Conservation (phyloP, 768 basidiomycete genomes). For the Mycena galopus region DNA sequence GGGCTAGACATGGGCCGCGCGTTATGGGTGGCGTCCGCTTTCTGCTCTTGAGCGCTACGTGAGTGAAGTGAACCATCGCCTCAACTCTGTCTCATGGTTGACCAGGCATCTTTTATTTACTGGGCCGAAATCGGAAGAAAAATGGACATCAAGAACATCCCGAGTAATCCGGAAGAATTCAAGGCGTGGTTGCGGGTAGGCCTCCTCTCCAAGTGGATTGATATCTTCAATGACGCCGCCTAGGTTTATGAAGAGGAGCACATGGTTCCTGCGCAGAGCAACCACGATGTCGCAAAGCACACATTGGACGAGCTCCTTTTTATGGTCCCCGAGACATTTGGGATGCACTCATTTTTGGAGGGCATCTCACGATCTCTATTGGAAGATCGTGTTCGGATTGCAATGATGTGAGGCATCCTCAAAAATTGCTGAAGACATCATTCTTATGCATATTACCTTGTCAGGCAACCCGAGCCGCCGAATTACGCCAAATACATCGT, state of each 20-base stretch:
- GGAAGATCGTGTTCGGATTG: slow-evolving; percentile 58
- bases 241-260: slow-evolving; percentile 57
- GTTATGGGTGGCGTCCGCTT: slow-evolving; percentile 59
- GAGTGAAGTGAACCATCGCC: not conserved
- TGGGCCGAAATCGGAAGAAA: slow-evolving; percentile 61
- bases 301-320: slow-evolving; percentile 59
- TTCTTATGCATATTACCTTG: slow-evolving; percentile 13
- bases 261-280: slow-evolving; percentile 59
- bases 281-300: slow-evolving; percentile 53
- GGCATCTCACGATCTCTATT: slow-evolving; percentile 53
- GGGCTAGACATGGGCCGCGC: slow-evolving; percentile 53
- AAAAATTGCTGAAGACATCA: not conserved
- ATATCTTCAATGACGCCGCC: not conserved
- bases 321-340: slow-evolving; percentile 51
- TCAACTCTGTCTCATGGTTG: not conserved
- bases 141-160: slow-evolving; percentile 64
- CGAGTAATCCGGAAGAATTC: slow-evolving; percentile 53
- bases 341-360: slow-evolving; percentile 52
- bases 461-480: slow-evolving; percentile 53
- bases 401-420: slow-evolving; percentile 61
- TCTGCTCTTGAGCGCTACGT: slow-evolving; percentile 60
- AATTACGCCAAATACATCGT: slow-evolving; percentile 47
- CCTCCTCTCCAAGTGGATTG: not conserved
- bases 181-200: slow-evolving; percentile 55
- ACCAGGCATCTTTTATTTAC: slow-evolving; percentile 55